phyloP scores from a whole-genome alignment of 768 basidiomycete species.

The Lactarius indigo region DNA sequence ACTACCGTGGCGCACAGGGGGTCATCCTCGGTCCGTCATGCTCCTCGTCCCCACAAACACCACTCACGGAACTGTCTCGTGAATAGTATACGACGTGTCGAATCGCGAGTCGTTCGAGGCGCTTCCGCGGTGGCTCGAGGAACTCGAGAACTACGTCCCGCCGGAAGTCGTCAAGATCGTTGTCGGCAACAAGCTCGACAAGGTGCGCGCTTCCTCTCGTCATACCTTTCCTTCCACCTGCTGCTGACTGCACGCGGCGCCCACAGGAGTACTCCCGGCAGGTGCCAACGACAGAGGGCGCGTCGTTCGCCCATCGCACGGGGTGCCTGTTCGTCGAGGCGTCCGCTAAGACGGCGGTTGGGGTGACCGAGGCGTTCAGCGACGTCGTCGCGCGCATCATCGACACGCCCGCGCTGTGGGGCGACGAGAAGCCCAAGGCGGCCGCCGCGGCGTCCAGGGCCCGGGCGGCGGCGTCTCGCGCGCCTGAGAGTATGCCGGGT shows the following conservation, averaged over 20 bases:
- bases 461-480: conserved; percentile 6
- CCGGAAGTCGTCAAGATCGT: conserved; percentile 88
- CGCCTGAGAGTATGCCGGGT: conserved; percentile 38
- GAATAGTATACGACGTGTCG: conserved; percentile 93
- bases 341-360: conserved; percentile 86
- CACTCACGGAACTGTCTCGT: not conserved
- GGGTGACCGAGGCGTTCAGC: conserved; percentile 72
- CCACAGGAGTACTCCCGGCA: conserved; percentile 86
- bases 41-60: not conserved
- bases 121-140: conserved; percentile 88
- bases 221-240: not conserved
- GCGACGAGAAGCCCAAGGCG: conserved; percentile 31
- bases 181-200: conserved; percentile 94
- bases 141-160: conserved; percentile 91
- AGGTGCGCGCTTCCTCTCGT: conserved; percentile 42
- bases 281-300: conserved; percentile 74
- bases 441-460: conserved; percentile 23
- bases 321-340: conserved; percentile 87
- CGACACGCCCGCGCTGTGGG: conserved; percentile 82
- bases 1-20: conserved; percentile 88
- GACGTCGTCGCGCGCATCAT: conserved; percentile 81
- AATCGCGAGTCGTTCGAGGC: conserved; percentile 92
- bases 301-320: conserved; percentile 77
- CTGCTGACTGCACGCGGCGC: not conserved
- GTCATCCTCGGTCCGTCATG: conserved; percentile 62